phyloP scores from a whole-genome alignment of 148 eudicot genomes.

The Diospyros kaki region DNA sequence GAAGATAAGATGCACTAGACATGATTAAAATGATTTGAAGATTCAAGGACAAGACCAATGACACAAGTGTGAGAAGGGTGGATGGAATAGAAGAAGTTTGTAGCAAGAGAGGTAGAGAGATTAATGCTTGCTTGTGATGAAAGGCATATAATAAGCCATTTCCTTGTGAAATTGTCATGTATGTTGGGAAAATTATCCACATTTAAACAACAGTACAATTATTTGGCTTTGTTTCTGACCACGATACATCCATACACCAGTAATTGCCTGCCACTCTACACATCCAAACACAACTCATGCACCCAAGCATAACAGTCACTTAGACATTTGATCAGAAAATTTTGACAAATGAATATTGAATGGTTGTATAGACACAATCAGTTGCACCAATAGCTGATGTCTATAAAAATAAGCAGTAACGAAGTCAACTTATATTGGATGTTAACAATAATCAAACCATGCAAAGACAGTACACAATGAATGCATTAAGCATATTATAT shows the following conservation, averaged over 20 bases:
- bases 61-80: too few relatives aligned
- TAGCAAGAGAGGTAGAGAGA: too few relatives aligned
- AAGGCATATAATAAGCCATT: too few relatives aligned
- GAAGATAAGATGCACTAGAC: too few relatives aligned
- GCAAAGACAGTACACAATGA: not conserved
- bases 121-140: too few relatives aligned
- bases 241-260: not conserved
- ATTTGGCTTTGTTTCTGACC: not conserved
- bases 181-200: not conserved
- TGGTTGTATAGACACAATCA: not conserved
- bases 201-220: not conserved
- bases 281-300: not conserved
- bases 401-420: not conserved
- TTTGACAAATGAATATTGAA: not conserved
- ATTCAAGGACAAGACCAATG: too few relatives aligned
- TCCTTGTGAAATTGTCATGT: too few relatives aligned
- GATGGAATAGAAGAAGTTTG: too few relatives aligned
- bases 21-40: too few relatives aligned
- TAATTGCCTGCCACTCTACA: not conserved
- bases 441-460: too few relatives aligned
- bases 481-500: not conserved
- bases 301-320: not conserved
- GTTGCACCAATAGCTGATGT: not conserved
- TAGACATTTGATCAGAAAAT: not conserved
- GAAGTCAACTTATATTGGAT: not conserved